Evolutionary conservation across 352 stramenopile species (phyloP).

Genomic region (Pythium insidiosum): DNA sequence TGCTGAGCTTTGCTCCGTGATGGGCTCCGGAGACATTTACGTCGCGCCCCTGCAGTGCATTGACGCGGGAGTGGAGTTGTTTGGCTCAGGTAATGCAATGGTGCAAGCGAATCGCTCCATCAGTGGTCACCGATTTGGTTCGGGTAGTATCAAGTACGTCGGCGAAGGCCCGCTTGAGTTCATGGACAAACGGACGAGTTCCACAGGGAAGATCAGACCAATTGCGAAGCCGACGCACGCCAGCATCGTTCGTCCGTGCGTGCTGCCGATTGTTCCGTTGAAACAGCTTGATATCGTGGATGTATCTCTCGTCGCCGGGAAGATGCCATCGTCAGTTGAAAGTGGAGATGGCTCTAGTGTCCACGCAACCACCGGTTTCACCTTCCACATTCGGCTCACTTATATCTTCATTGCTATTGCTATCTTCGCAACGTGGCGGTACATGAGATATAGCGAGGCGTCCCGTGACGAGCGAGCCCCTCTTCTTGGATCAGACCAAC

Average conservation of each 20-base stretch:
- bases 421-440: too few relatives aligned
- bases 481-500: too few relatives aligned
- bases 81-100: neutral
- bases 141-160: neutral
- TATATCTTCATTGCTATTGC: too few relatives aligned
- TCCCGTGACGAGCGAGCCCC: too few relatives aligned
- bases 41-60: neutral
- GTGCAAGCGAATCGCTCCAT: neutral
- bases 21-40: neutral
- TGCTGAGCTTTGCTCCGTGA: neutral
- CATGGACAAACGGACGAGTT: neutral
- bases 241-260: too few relatives aligned
- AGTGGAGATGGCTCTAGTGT: neutral
- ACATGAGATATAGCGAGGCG: too few relatives aligned
- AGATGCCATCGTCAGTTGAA: neutral
- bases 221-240: too few relatives aligned
- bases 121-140: neutral
- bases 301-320: neutral
- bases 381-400: too few relatives aligned
- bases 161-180: neutral
- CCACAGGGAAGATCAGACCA: neutral
- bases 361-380: too few relatives aligned
- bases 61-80: neutral
- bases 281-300: too few relatives aligned
- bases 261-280: neutral